A percentile compares a stretch with the other conserved stretches of the same genome.
Evolutionary conservation across 129 eudicot species (phyloP).

Genomic region (Kitagawia praeruptora): DNA sequence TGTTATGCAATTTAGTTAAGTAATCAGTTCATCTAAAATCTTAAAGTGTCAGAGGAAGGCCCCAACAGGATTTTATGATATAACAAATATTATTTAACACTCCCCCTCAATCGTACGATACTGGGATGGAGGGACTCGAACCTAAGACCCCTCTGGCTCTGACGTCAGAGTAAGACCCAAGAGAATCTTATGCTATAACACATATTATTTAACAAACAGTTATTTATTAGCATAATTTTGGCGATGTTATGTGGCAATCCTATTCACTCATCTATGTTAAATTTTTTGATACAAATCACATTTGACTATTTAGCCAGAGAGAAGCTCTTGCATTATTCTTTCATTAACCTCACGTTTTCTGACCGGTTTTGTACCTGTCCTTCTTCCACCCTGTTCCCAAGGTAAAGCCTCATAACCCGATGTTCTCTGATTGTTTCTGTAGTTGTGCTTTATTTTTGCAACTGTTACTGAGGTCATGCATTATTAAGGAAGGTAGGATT

Average conservation of each 20-base stretch:
- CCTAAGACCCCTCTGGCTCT: too few species aligned
- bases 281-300: too few species aligned
- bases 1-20: not conserved
- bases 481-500: not conserved
- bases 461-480: not conserved
- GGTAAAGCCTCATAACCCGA: not conserved
- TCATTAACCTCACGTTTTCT: not conserved
- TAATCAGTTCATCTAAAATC: too few species aligned
- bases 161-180: too few species aligned
- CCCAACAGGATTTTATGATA: too few species aligned
- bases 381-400: not conserved
- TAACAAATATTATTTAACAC: too few species aligned
- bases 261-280: not conserved
- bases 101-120: too few species aligned
- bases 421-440: not conserved
- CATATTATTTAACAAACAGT: not conserved
- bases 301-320: not conserved
- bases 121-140: too few species aligned
- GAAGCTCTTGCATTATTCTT: not conserved
- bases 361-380: not conserved
- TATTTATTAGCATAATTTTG: slow-evolving; percentile 1
- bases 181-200: too few species aligned
- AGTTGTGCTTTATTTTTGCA: too few species aligned
- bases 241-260: not conserved
- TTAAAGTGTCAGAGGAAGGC: too few species aligned